Evolutionary conservation across 2,329 filamentous ascomycete species (phyloP).

Genomic region (Orbilia oligospora): DNA sequence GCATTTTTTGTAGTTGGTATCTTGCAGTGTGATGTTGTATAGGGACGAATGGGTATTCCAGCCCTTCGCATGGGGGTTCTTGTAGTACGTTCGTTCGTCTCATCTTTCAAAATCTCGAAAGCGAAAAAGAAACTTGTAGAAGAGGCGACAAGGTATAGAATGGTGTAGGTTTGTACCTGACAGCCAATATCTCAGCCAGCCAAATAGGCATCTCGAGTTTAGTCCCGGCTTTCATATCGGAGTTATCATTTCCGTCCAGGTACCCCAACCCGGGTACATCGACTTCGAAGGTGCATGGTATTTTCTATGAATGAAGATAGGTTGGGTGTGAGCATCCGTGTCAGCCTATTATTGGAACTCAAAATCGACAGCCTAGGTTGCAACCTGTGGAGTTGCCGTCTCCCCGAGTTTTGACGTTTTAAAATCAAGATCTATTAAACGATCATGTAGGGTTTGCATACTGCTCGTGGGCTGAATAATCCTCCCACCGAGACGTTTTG

Average conservation of each 20-base stretch:
- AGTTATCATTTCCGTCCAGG: slow-evolving; percentile 83
- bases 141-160: neutral
- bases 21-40: neutral
- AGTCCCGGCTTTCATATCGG: slow-evolving; percentile 82
- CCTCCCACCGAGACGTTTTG: too few species aligned
- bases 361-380: neutral
- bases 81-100: slow-evolving; percentile 26
- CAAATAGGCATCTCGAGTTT: slow-evolving; percentile 88
- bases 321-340: slow-evolving; percentile 39
- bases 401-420: neutral
- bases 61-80: slow-evolving; percentile 1
- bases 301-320: slow-evolving; percentile 75
- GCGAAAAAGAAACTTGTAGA: slow-evolving; percentile 64
- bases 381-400: neutral
- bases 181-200: slow-evolving; percentile 93
- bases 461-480: neutral
- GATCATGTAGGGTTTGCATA: slow-evolving; percentile 31
- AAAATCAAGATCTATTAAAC: slow-evolving; percentile 4
- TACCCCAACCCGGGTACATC: slow-evolving; percentile 89
- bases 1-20: neutral
- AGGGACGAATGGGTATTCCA: neutral
- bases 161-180: slow-evolving; percentile 67
- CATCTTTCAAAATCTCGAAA: slow-evolving; percentile 38
- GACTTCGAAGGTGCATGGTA: slow-evolving; percentile 94
- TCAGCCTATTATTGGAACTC: slow-evolving; percentile 55